phyloP scores from a whole-genome alignment of 257 asterid species.

The Solanum clarkiae region DNA sequence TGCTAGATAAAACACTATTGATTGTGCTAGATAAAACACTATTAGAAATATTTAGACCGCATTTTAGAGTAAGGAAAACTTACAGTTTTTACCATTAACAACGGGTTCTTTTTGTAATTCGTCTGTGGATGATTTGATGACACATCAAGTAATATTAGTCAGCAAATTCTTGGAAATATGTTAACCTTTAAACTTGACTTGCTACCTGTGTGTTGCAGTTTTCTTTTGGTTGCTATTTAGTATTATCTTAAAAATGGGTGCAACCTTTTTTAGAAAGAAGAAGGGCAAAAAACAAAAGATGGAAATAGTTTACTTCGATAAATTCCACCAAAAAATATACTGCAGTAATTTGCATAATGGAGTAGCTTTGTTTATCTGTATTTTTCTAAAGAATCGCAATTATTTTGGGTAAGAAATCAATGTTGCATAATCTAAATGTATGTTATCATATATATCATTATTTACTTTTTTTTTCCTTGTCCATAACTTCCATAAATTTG shows the following conservation, averaged over 20 bases:
- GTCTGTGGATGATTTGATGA: background rate
- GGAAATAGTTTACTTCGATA: background rate
- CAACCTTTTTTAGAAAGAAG: background rate
- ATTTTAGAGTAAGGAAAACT: background rate
- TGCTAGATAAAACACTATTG: background rate
- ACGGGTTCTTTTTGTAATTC: background rate
- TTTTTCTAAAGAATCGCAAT: background rate
- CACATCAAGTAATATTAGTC: background rate
- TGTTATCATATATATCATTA: background rate
- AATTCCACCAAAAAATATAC: background rate
- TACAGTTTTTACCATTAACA: background rate
- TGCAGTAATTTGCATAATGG: background rate
- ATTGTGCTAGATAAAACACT: background rate
- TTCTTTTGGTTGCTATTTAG: background rate
- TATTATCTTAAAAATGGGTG: background rate
- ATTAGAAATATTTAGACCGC: background rate
- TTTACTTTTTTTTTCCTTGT: background rate
- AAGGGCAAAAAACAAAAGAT: background rate
- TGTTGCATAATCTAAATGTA: background rate
- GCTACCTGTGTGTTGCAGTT: background rate
- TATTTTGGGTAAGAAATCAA: background rate
- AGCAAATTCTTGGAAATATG: background rate
- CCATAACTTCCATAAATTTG: background rate
- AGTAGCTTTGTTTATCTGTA: background rate
- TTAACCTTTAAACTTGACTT: background rate